Conservation (phyloP, 148 eudicot species). For the Rheum nobile region DNA sequence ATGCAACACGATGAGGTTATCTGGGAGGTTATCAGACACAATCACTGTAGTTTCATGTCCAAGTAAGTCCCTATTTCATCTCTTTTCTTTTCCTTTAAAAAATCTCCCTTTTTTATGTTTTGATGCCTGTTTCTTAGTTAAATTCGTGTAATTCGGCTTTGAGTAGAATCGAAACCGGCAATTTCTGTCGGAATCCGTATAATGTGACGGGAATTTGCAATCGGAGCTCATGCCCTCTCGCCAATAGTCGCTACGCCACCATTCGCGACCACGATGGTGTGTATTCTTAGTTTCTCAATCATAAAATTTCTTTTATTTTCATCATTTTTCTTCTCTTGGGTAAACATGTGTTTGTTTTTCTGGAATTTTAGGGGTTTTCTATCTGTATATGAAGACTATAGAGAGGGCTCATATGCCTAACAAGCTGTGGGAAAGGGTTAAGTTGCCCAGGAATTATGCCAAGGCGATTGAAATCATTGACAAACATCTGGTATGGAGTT, state of each 20-base stretch:
- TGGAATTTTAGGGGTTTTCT: constrained; percentile 59
- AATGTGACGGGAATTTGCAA: constrained; percentile 89
- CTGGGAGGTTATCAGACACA: constrained; percentile 91
- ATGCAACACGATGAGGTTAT: constrained; percentile 98
- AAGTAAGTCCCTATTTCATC: constrained; percentile 30
- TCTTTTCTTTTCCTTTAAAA: background rate
- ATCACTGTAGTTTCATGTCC: constrained; percentile 93
- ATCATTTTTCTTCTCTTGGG: background rate
- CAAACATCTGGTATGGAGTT: constrained; percentile 68
- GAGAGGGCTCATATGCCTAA: constrained; percentile 98
- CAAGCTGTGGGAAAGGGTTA: constrained; percentile 90
- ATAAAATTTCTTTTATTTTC: background rate
- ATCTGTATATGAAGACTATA: constrained; percentile 86
- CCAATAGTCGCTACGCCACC: constrained; percentile 89
- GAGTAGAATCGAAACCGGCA: constrained; percentile 68
- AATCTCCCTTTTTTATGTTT: background rate
- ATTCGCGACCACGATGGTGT: constrained; percentile 81
- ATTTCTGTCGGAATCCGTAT: constrained; percentile 85
- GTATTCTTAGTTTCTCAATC: background rate
- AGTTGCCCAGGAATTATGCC: constrained; percentile 73
- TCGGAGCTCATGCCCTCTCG: constrained; percentile 97
- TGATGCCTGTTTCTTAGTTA: too few species aligned
- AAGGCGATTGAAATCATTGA: constrained; percentile 80
- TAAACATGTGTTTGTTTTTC: background rate
- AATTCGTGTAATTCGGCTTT: too few species aligned